Conservation (phyloP, 768 basidiomycete species). For the Exidia glandulosa region DNA sequence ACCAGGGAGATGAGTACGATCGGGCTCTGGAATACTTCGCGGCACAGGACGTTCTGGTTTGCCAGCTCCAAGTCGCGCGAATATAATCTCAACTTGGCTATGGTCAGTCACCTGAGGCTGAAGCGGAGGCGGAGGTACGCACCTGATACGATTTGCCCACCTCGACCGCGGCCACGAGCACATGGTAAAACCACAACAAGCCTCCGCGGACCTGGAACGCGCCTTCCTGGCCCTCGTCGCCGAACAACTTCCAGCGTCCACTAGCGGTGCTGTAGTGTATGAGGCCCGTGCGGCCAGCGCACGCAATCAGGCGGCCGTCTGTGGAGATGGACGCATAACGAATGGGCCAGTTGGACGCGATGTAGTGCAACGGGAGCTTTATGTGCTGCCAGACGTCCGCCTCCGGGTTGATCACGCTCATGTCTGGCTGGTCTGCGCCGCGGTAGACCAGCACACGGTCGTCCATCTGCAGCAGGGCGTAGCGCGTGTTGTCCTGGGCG, state of each 20-base stretch:
- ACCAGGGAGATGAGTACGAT: constrained; percentile 84
- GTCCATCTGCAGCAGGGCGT: constrained; percentile 92
- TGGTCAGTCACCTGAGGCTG: not conserved
- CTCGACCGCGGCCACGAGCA: constrained; percentile 85
- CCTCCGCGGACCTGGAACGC: constrained; percentile 84
- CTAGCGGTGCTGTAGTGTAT: constrained; percentile 91
- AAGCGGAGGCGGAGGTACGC: not conserved
- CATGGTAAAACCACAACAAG: constrained; percentile 92
- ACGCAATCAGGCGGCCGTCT: constrained; percentile 84
- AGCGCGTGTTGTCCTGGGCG: constrained; percentile 84
- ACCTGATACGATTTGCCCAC: constrained; percentile 70
- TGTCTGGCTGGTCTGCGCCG: constrained; percentile 93
- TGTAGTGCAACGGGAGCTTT: constrained; percentile 81
- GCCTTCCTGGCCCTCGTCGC: constrained; percentile 71
- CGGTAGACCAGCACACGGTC: constrained; percentile 89
- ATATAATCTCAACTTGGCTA: constrained; percentile 73
- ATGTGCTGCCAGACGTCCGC: constrained; percentile 98
- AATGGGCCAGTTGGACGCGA: constrained; percentile 89
- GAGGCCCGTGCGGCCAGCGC: constrained; percentile 84
- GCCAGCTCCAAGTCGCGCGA: constrained; percentile 84
- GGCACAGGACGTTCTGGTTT: constrained; percentile 72
- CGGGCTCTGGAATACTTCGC: constrained; percentile 62
- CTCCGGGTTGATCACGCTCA: constrained; percentile 96
- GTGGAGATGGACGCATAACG: constrained; percentile 82
- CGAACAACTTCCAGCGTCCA: constrained; percentile 90